Percentiles rank a stretch among this genome's conserved stretches.
phyloP scores from a whole-genome alignment of 2,329 filamentous ascomycete genomes.

The Pseudogymnoascus sp. region DNA sequence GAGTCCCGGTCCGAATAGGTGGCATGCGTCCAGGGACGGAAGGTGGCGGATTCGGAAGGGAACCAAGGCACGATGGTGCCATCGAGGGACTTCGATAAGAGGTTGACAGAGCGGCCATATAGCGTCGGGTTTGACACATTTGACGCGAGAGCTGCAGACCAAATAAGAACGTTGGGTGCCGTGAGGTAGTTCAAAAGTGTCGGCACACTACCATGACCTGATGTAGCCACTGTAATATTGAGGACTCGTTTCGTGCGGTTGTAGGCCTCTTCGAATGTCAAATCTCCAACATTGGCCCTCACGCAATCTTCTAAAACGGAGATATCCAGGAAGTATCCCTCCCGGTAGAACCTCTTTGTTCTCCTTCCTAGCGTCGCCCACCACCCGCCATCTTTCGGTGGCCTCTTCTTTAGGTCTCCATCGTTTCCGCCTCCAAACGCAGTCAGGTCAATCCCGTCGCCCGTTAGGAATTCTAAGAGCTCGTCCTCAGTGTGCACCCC shows the following conservation, averaged over 20 bases:
- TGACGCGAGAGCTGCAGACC: conserved; percentile 54
- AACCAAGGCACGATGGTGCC: conserved; percentile 57
- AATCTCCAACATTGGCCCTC: conserved; percentile 74
- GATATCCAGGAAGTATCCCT: conserved; percentile 80
- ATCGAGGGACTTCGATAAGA: conserved; percentile 58
- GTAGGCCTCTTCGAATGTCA: conserved; percentile 92
- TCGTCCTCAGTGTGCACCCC: conserved; percentile 84
- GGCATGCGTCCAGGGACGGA: conserved; percentile 49
- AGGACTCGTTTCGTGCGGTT: conserved; percentile 76
- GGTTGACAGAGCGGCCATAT: conserved; percentile 44
- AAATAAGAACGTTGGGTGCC: conserved; percentile 76
- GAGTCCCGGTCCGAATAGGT: conserved; percentile 51
- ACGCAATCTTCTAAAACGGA: conserved; percentile 78
- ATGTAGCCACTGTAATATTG: conserved; percentile 84
- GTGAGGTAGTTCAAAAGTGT: conserved; percentile 88
- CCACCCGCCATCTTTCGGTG: conserved; percentile 25
- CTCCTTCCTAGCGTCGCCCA: conserved; percentile 60
- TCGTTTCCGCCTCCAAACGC: conserved; percentile 55
- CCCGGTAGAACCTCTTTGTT: conserved; percentile 60
- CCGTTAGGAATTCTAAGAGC: conserved; percentile 67
- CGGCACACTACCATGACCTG: conserved; percentile 67
- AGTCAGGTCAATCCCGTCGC: conserved; percentile 74
- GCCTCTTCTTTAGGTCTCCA: conserved; percentile 31
- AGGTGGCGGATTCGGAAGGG: conserved; percentile 42
- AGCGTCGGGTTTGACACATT: conserved; percentile 45